Evolutionary conservation across 345 rosid genomes (phyloP).

Genomic region (Melastoma malabathricum): DNA sequence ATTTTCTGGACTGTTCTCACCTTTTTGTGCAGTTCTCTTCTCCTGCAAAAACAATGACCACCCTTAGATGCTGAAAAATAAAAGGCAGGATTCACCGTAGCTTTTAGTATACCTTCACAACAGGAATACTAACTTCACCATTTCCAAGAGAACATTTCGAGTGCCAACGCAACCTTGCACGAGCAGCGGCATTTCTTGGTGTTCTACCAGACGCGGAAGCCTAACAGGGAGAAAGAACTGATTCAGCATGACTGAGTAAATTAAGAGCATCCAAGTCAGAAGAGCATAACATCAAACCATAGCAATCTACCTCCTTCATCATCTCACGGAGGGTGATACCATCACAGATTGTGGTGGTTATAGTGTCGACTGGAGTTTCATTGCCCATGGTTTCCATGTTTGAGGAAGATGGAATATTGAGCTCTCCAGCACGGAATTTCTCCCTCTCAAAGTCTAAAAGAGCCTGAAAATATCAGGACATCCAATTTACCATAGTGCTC

Average conservation of each 20-base stretch:
- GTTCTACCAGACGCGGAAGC: conserved; percentile 45
- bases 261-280: not conserved
- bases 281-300: not conserved
- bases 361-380: conserved; percentile 42
- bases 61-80: not conserved
- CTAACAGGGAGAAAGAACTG: conserved; percentile 14
- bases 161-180: conserved; percentile 81
- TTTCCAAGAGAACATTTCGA: conserved; percentile 41
- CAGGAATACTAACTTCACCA: conserved; percentile 44
- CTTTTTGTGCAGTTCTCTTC: conserved; percentile 35
- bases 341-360: no score
- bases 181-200: conserved; percentile 60
- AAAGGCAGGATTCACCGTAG: not conserved
- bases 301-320: no score
- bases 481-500: no score
- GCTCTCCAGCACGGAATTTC: conserved; percentile 49
- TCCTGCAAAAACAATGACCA: conserved; percentile 21
- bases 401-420: conserved; percentile 31
- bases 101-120: conserved; percentile 29
- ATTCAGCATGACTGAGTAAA: not conserved
- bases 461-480: conserved; percentile 27
- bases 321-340: no score
- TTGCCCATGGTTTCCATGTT: conserved; percentile 32
- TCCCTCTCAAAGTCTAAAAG: conserved; percentile 89
- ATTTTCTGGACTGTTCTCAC: conserved; percentile 44